Conservation (phyloP, 495 filamentous ascomycete species). For the Talaromyces stipitatus region DNA sequence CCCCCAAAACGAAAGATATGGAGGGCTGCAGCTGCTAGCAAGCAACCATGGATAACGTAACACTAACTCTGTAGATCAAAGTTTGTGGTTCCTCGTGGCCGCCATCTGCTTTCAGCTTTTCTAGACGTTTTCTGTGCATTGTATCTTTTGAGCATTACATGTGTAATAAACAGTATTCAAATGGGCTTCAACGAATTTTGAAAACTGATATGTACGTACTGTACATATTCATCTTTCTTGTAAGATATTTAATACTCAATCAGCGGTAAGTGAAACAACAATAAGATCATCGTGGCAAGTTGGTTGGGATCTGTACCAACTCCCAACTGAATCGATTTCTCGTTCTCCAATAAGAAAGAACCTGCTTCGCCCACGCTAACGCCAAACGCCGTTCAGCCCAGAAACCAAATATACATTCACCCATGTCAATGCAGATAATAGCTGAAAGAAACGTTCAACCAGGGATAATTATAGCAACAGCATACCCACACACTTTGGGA, state of each 20-base stretch:
- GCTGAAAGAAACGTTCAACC: neutral
- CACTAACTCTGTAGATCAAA: neutral
- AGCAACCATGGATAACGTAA: neutral
- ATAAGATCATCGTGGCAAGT: neutral
- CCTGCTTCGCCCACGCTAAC: neutral
- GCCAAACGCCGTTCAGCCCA: conserved; percentile 3
- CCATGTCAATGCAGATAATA: conserved; percentile 1
- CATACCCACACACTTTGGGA: neutral
- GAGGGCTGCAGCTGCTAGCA: neutral
- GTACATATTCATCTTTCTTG: neutral
- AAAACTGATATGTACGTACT: neutral
- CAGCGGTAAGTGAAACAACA: neutral
- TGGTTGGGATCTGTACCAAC: neutral
- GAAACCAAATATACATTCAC: neutral
- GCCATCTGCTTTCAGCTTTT: conserved; percentile 1
- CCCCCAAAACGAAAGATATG: neutral
- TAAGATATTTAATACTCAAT: neutral
- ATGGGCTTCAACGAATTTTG: neutral
- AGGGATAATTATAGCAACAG: neutral
- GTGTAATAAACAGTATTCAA: neutral
- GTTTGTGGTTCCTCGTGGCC: conserved; percentile 3
- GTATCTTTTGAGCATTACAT: neutral
- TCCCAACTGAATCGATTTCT: neutral
- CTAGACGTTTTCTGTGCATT: neutral
- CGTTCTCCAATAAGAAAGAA: neutral